Evolutionary conservation across 1,284 basidiomycete genomes (phyloP).

Genomic region (Melanopsichium pennsylvanicum): DNA sequence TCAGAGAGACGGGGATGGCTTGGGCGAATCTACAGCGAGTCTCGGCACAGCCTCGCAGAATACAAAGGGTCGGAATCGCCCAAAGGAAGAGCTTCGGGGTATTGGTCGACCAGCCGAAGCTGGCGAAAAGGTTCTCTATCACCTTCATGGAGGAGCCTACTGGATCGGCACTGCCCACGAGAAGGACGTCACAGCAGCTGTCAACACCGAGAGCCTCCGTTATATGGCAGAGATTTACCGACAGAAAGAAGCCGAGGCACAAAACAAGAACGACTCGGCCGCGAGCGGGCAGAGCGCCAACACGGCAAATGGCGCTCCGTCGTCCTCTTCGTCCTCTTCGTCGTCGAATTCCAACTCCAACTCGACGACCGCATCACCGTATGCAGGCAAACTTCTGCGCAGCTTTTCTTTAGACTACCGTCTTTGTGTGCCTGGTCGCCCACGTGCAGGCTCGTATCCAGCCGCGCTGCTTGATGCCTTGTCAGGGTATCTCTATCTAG

Average conservation of each 20-base stretch:
- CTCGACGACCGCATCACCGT: background rate
- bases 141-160: constrained; percentile 62
- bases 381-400: constrained; percentile 39
- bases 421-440: constrained; percentile 50
- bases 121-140: constrained; percentile 56
- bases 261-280: background rate
- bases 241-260: constrained; percentile 5
- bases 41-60: constrained; percentile 3
- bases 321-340: constrained; percentile 4
- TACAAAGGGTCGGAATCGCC: background rate
- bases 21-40: constrained; percentile 5
- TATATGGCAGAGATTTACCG: constrained; percentile 49
- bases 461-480: constrained; percentile 60
- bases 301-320: too few relatives aligned
- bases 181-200: constrained; percentile 51
- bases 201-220: constrained; percentile 48
- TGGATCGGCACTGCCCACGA: constrained; percentile 62
- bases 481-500: constrained; percentile 58
- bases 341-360: constrained; percentile 1
- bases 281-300: background rate
- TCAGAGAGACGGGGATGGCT: background rate
- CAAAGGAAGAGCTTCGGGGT: constrained; percentile 10
- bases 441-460: constrained; percentile 52
- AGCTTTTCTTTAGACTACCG: constrained; percentile 61
- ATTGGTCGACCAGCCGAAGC: constrained; percentile 39